These are phyloP conservation scores for Arthrinium phaeospermum DNA, from an alignment of 2,329 filamentous ascomycete genomes.

Conservation along the genomic window DNA sequence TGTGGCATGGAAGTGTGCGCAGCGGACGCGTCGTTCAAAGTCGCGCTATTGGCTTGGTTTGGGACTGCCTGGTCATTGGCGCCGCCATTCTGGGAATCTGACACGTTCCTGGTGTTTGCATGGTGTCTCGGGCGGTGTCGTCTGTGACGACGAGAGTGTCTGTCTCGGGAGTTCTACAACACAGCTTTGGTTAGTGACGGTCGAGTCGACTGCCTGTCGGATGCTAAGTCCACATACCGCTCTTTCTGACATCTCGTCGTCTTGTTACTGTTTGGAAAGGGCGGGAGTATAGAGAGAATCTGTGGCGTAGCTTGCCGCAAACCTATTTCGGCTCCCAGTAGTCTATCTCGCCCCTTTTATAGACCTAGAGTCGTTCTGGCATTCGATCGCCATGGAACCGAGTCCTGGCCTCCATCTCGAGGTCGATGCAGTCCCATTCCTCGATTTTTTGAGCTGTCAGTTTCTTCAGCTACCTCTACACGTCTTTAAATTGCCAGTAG, in stretches of 20 bases:
- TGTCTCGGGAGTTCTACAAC: background rate
- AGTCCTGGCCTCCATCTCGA: background rate
- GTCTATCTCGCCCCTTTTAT: background rate
- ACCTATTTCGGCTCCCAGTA: background rate
- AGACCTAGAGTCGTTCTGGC: no score
- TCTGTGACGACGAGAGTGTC: background rate
- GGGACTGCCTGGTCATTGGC: background rate
- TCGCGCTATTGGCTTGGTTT: no score
- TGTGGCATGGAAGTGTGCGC: background rate
- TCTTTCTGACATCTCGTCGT: background rate
- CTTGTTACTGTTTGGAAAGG: rapidly evolving
- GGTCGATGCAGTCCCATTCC: background rate
- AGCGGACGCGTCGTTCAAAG: background rate
- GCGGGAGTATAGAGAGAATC: rapidly evolving
- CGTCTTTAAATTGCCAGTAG: no score
- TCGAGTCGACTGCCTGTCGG: no score
- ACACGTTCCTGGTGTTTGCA: background rate
- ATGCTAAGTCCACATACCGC: no score
- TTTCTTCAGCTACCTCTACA: background rate
- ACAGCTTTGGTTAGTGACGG: background rate
- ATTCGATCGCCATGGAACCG: background rate
- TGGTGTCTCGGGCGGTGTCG: background rate
- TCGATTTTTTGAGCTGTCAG: background rate
- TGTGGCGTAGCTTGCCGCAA: no score
- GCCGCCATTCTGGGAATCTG: background rate